Evolutionary conservation across 768 basidiomycete genomes (phyloP), one percentile per base, ranked within the genome.

Genomic region (Podaxis mareebaensis): DNA sequence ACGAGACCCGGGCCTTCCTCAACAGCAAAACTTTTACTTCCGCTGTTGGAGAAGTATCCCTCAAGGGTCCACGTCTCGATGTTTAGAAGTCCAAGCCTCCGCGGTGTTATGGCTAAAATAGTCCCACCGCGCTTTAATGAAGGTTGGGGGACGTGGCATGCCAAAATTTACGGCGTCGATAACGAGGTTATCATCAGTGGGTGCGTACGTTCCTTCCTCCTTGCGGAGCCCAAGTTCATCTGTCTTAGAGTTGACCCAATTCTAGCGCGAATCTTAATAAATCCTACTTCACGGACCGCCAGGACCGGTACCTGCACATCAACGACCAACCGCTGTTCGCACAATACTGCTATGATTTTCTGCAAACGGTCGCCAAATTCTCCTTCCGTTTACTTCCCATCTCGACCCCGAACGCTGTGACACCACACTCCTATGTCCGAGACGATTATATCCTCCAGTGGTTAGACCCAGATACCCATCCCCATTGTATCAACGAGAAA

Each of bases 131-230:
- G 97, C 59, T 97, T 94, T 76, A 96, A 99, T 69, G 97, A 99
- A 77, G 97, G 96, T 1, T 99, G 95, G 92, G 96, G 96, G 0
- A 94, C 96, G 1, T 98, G 96, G 96, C 97, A 99, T 73, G 90
- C 93, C 3, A 99, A 99, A 75, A 84, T 95, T 61, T 99, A 99
- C 70, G 95, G 94, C 20, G 89, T 85, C 0, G 97, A 99, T 72
- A 89, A 98, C 71, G 88, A 96, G 58, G 83, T 99, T 48, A 87
- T 99, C 73, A 87, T 99, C 64, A 93, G 88, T 68, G 97, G 97
- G 96, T 96, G 62, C 55, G 81, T 78, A 2, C 36, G 11, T 24
- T 52, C 20, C 11, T 56, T 33, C 51, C 59, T 42, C 15, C 42
- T n/a, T 39, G 49, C 57, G 42, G 48, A 15, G n/a, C 49, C 12